Conservation (phyloP, 148 eudicot genomes). For the Fagopyrum tataricum region DNA sequence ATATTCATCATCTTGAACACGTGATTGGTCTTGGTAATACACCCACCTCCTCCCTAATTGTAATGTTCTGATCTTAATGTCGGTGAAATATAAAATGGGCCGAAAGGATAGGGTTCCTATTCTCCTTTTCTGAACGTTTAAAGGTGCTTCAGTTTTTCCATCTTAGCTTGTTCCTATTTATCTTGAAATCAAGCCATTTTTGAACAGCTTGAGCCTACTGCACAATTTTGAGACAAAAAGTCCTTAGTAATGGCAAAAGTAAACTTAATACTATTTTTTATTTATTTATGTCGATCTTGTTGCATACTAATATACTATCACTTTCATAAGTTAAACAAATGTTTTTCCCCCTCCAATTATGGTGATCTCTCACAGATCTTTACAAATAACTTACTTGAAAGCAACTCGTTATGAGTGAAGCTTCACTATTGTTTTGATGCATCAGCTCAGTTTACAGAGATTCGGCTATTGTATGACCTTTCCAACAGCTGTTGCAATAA, state of each 20-base stretch:
- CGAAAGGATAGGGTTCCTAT: background rate
- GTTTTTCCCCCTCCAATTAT: background rate
- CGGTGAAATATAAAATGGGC: background rate
- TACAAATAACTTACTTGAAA: background rate
- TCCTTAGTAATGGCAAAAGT: background rate
- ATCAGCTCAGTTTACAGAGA: background rate
- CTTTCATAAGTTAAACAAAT: background rate
- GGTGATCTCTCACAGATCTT: background rate
- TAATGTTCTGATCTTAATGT: background rate
- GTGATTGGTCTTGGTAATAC: background rate
- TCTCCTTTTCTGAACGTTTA: background rate
- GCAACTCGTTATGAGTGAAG: background rate
- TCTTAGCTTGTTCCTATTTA: background rate
- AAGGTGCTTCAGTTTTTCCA: background rate
- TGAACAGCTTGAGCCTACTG: background rate
- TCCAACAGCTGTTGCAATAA: background rate
- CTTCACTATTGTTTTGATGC: constrained; percentile 1
- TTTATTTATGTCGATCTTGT: background rate
- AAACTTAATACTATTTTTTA: background rate
- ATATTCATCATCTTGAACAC: background rate
- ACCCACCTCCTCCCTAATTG: background rate
- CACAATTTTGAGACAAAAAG: background rate
- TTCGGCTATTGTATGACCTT: background rate
- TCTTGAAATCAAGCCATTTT: background rate
- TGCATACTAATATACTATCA: background rate